Base-by-base conservation (phyloP, 345 rosid genomes). In the Acer negundo region DNA sequence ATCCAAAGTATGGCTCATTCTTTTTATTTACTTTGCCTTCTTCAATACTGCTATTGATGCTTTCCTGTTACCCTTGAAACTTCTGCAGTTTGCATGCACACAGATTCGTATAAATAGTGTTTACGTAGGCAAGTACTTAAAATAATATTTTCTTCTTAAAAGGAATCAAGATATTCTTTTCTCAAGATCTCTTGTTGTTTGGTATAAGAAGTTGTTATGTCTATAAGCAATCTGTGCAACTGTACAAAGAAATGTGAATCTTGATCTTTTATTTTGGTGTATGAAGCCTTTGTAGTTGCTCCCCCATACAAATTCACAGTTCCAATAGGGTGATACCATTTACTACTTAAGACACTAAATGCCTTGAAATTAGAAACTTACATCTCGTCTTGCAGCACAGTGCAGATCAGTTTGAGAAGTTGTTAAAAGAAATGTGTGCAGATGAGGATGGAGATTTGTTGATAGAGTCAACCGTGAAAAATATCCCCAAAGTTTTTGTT, bases 361-460 rank as follows among this genome's bases (percentile, higher is more conserved):
- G 49, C 49, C 58, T 74, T 83, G 75, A 66, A 82, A 73, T 74
- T 51, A 75, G 76, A 73, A 65, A 77, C 40, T 79, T 82, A 80
- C 77, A 77, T 82, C 78, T 78, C 74, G 67, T 85, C 82, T 87
- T 93, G 86, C 97, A 96, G 99, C 99, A 96, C 85, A 94, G 97
- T 84, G 98, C 98, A 87, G 94, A 94, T 76, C 97, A 96, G 82
- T 96, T 96, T 49, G 98, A 96, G 89, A 91, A 93, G 78, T 84
- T 94, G 86, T 85, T 96, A 77, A 96, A 94, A 82, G 99, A 96
- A 87, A 91, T 96, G 97, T 96, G 99, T 86, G 91, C 93, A 63
- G 93, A 94, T 84, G 98, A 91, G 84, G 95, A 96, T 80, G 98
- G 99, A 38, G 93, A 96, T 80, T 87, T 94, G 44, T 81, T 96